A percentile compares a stretch with the other conserved stretches of the same genome.
phyloP scores from a whole-genome alignment of 2,329 filamentous ascomycete species.

The Trichoderma harzianum region DNA sequence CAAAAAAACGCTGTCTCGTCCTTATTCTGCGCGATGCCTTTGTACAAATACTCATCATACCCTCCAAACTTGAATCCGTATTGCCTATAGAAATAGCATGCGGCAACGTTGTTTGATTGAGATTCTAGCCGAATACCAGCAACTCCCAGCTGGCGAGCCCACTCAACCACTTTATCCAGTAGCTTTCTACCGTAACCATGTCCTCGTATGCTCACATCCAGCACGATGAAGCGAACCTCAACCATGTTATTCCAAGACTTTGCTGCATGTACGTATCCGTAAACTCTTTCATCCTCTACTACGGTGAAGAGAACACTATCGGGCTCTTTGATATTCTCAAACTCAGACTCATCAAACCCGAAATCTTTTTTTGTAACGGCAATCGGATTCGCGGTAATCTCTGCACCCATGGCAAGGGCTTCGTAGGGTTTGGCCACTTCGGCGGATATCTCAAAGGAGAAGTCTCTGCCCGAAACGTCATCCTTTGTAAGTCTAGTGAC shows the following conservation, averaged over 20 bases:
- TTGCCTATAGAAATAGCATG: slow-evolving; percentile 21
- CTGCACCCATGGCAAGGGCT: slow-evolving; percentile 12
- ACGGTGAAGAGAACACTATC: background rate
- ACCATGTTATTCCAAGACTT: slow-evolving; percentile 24
- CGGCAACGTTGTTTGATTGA: slow-evolving; percentile 21
- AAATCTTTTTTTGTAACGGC: background rate
- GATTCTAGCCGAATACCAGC: slow-evolving; percentile 18
- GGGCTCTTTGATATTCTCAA: background rate
- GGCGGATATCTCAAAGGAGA: slow-evolving; percentile 19
- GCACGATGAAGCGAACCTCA: slow-evolving; percentile 17
- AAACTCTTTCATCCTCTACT: background rate
- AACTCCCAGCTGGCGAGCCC: slow-evolving; percentile 19
- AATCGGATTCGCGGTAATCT: slow-evolving; percentile 8
- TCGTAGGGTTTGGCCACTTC: slow-evolving; percentile 19
- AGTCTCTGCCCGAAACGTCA: slow-evolving; percentile 19
- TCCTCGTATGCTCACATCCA: slow-evolving; percentile 20
- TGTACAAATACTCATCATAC: slow-evolving; percentile 23
- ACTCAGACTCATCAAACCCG: slow-evolving; percentile 10
- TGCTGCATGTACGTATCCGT: slow-evolving; percentile 19
- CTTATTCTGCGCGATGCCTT: slow-evolving; percentile 12
- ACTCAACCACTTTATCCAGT: slow-evolving; percentile 18
- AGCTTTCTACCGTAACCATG: slow-evolving; percentile 17
- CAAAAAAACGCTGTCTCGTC: slow-evolving; percentile 21
- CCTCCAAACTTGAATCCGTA: slow-evolving; percentile 21
- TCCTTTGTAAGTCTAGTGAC: slow-evolving; percentile 5